Percentiles rank a stretch among this genome's conserved stretches.
Conservation (phyloP, 2,329 filamentous ascomycete species). For the Aspergillus novoparasiticus region DNA sequence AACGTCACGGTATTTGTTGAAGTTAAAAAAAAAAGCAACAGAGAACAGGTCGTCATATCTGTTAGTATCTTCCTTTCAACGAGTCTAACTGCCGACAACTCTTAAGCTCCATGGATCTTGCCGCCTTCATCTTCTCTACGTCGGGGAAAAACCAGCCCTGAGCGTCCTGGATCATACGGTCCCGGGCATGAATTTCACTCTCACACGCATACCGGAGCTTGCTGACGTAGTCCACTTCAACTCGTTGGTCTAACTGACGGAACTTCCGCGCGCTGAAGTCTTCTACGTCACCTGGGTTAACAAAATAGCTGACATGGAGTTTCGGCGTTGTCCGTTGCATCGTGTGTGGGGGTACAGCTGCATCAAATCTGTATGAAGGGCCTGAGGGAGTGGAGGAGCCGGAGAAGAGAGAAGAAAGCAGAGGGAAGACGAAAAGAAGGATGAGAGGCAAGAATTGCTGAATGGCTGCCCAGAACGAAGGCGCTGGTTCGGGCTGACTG, state of each 20-base stretch:
- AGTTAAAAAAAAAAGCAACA: neutral
- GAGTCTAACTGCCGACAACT: constrained; percentile 60
- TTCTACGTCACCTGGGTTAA: constrained; percentile 76
- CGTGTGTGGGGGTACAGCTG: constrained; percentile 70
- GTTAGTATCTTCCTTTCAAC: constrained; percentile 46
- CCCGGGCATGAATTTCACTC: constrained; percentile 66
- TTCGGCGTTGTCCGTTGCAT: constrained; percentile 70
- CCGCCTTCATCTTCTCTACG: constrained; percentile 73
- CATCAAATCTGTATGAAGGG: constrained; percentile 77
- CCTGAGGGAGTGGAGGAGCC: constrained; percentile 57
- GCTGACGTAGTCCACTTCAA: constrained; percentile 73
- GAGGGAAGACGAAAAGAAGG: constrained; percentile 81
- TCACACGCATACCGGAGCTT: constrained; percentile 73
- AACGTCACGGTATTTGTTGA: constrained; percentile 1
- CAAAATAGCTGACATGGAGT: constrained; percentile 78
- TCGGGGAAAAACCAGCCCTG: constrained; percentile 88
- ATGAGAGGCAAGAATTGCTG: constrained; percentile 84
- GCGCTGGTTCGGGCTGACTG: constrained; percentile 54
- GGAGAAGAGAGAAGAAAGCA: constrained; percentile 78
- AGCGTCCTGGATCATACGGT: constrained; percentile 73
- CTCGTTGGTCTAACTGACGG: constrained; percentile 71
- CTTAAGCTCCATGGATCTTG: constrained; percentile 62
- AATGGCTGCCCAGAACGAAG: constrained; percentile 56
- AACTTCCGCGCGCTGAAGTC: constrained; percentile 71
- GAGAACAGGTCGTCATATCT: constrained; percentile 9